These are phyloP conservation scores for Mikania micrantha DNA, from an alignment of 129 eudicot genomes.

Conservation along the genomic window DNA sequence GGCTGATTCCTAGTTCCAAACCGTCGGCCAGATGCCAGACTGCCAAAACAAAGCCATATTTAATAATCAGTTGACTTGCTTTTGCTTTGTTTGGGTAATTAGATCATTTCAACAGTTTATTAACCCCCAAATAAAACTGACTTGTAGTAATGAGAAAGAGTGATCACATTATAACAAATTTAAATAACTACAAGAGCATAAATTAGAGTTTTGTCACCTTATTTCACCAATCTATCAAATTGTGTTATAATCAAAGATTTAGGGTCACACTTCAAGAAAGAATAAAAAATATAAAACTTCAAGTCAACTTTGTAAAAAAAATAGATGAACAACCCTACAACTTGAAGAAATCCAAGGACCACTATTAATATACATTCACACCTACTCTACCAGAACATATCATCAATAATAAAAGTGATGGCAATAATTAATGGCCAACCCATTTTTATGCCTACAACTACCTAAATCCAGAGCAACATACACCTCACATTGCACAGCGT, in stretches of 20 bases:
- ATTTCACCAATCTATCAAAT: slow-evolving; percentile 18
- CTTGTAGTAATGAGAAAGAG: background rate
- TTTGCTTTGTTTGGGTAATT: background rate
- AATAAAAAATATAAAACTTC: slow-evolving; percentile 15
- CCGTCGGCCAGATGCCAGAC: background rate
- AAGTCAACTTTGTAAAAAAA: slow-evolving; percentile 16
- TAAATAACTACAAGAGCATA: slow-evolving; percentile 1
- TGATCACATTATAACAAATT: background rate
- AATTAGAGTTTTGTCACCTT: background rate
- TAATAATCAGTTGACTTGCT: background rate
- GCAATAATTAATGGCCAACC: slow-evolving; percentile 18
- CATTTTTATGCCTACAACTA: slow-evolving; percentile 1
- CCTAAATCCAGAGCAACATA: slow-evolving; percentile 8
- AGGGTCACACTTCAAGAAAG: slow-evolving; percentile 25
- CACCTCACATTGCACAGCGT: slow-evolving; percentile 12
- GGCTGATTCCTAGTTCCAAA: background rate
- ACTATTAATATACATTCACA: slow-evolving; percentile 35
- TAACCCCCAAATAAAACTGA: background rate
- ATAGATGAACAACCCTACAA: slow-evolving; percentile 18
- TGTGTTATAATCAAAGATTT: slow-evolving; percentile 19
- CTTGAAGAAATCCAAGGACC: slow-evolving; percentile 43
- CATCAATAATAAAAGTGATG: slow-evolving; percentile 21
- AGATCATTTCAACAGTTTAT: background rate
- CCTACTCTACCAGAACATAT: slow-evolving; percentile 42
- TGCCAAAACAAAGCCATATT: background rate